phyloP scores from a whole-genome alignment of 2,329 filamentous ascomycete genomes.

The Cladobotryum mycophilum region DNA sequence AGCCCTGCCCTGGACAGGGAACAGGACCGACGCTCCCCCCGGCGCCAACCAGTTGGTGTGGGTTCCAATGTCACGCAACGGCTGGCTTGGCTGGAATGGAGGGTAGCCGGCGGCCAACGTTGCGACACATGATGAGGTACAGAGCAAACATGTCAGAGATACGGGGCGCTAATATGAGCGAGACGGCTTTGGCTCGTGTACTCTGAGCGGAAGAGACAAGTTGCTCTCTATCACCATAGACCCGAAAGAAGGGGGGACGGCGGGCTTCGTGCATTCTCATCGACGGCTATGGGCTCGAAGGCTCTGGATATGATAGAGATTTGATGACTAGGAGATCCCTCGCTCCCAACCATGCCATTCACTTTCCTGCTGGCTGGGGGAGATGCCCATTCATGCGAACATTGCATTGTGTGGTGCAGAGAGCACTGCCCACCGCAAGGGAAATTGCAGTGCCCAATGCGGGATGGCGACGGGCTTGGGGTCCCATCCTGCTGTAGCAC shows the following conservation, averaged over 20 bases:
- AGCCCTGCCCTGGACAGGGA: too few species aligned
- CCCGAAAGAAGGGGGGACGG: not conserved
- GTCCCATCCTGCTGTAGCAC: not conserved
- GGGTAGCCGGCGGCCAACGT: not conserved
- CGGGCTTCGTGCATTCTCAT: too few species aligned
- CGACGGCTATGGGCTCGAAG: too few species aligned
- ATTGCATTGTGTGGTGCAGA: too few species aligned
- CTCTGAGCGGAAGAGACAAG: constrained; percentile 1
- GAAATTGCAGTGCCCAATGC: not conserved
- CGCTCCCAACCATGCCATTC: too few species aligned
- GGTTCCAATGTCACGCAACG: not conserved
- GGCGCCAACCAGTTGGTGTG: not conserved
- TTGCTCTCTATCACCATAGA: not conserved
- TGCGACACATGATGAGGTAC: constrained; percentile 1
- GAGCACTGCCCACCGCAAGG: not conserved
- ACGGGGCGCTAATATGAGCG: constrained; percentile 3
- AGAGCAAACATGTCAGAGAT: not conserved
- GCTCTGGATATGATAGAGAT: too few species aligned
- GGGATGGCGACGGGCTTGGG: not conserved
- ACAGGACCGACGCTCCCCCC: not conserved
- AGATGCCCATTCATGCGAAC: too few species aligned
- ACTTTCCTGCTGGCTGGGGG: too few species aligned
- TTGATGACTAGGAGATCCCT: too few species aligned
- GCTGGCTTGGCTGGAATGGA: not conserved
- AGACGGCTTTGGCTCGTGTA: constrained; percentile 5